Conservation (phyloP, 2,329 filamentous ascomycete species). For the Colletotrichum agaves region DNA sequence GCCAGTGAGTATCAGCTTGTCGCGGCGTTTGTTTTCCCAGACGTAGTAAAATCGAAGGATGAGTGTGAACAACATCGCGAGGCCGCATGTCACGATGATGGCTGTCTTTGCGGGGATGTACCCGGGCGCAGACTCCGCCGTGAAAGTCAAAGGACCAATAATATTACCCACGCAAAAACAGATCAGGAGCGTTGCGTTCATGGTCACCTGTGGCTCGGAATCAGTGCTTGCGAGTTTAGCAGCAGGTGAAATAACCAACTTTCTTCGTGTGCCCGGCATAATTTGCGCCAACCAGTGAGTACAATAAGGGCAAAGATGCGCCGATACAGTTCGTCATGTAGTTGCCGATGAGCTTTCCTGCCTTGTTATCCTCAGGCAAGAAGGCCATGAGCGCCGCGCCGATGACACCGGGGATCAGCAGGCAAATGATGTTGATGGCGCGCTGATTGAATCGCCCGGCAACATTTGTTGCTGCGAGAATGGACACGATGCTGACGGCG, state of each 20-base stretch:
- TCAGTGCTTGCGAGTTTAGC: neutral
- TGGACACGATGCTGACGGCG: conserved; percentile 67
- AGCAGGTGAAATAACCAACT: neutral
- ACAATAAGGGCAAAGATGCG: conserved; percentile 72
- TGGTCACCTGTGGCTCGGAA: conserved; percentile 53
- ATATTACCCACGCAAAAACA: conserved; percentile 65
- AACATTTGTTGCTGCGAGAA: conserved; percentile 67
- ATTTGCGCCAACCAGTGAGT: conserved; percentile 76
- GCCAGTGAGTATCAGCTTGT: conserved; percentile 54
- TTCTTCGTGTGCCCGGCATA: conserved; percentile 76
- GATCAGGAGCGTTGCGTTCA: conserved; percentile 55
- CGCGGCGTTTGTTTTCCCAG: conserved; percentile 36
- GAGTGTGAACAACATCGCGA: conserved; percentile 22
- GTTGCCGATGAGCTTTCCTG: conserved; percentile 67
- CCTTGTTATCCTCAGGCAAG: conserved; percentile 55
- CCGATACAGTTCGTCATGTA: conserved; percentile 75
- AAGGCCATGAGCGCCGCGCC: conserved; percentile 67
- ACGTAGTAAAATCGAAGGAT: conserved; percentile 25
- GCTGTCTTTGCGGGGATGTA: conserved; percentile 68
- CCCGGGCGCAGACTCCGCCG: conserved; percentile 63
- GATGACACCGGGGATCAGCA: conserved; percentile 51
- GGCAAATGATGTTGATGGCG: conserved; percentile 59
- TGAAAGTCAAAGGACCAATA: conserved; percentile 73
- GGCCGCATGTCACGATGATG: conserved; percentile 64
- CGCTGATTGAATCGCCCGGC: conserved; percentile 60